Base-by-base conservation (phyloP, 345 rosid genomes). In the Melastoma malabathricum region DNA sequence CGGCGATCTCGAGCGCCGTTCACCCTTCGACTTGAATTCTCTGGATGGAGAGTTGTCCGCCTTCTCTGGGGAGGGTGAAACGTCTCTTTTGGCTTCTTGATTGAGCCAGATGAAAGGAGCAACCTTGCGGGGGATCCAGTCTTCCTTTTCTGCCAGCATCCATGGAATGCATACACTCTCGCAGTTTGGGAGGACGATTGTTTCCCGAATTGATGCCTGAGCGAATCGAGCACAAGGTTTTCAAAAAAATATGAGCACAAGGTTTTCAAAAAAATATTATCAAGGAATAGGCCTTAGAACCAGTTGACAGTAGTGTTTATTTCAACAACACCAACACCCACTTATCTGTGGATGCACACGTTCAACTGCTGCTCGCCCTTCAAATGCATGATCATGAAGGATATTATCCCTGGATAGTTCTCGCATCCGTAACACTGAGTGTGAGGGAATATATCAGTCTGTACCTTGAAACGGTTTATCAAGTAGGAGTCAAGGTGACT, bases 141-240 rank as follows among this genome's bases (percentile, higher is more conserved):
- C 97, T 59, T 92, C 72, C 62, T 84, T 83, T 52, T 92, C 95
- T 4, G 94, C 89, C 59, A 74, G 57, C 97, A 92, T 92, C 76
- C 83, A 77, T 10, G 97, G 90, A 69, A 92, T 67, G 63, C 78
- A 70, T 51, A 78, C 14, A 48, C 79, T 75, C 67, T 84, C 95
- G 54, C 83, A 75, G 67, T 92, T 92, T n/a, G 98, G 98, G 49
- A 83, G 94, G 44, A 92, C 99, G 82, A 92, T 50, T 8, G 78
- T 72, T 39, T 84, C 98, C 29, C 75, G 69, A 51, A 92, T 81
- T 1, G 75, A 62, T 6, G 71, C 71, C 98, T 92, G 75, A 62
- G 62, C 13, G 20, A 47, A 63, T 47, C 20, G 41, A 34, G 41
- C 41, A 8, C 12, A 34, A 34, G 41, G 41, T 34, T 34, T 22